These are phyloP conservation scores for Cicer chorassanicum DNA, from an alignment of 306 rosid species.

Conservation along the genomic window DNA sequence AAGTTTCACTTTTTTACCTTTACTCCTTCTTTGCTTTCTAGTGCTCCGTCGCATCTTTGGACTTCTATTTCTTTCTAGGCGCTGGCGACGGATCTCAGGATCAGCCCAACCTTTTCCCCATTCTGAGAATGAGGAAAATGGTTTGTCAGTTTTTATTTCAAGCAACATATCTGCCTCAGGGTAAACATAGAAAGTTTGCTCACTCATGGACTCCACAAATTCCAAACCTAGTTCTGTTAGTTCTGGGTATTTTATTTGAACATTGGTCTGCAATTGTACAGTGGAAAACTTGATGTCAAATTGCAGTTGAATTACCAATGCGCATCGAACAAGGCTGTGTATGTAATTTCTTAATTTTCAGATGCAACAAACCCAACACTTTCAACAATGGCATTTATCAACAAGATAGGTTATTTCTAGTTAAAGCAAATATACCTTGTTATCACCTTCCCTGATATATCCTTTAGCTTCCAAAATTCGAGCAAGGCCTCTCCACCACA, in stretches of 20 bases:
- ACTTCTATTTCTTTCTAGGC: constrained; percentile 59
- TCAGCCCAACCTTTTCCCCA: constrained; percentile 98
- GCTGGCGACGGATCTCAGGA: constrained; percentile 89
- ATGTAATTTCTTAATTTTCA: constrained; percentile 24
- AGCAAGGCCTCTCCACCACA: constrained; percentile 94
- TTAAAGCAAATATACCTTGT: constrained; percentile 56
- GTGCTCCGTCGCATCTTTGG: constrained; percentile 48
- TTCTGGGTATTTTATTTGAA: constrained; percentile 75
- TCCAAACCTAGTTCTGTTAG: constrained; percentile 73
- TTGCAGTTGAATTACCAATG: constrained; percentile 33
- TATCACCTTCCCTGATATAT: constrained; percentile 70
- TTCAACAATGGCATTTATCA: constrained; percentile 8
- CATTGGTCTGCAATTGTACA: constrained; percentile 61
- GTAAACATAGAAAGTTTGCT: constrained; percentile 59
- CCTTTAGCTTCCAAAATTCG: constrained; percentile 85
- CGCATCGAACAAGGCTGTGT: background rate
- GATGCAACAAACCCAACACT: constrained; percentile 26
- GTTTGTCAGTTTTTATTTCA: constrained; percentile 51
- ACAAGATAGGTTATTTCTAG: constrained; percentile 18
- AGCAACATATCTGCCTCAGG: constrained; percentile 95
- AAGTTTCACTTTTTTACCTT: constrained; percentile 42
- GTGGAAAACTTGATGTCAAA: constrained; percentile 32
- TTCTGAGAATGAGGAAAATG: constrained; percentile 76
- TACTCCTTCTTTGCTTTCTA: constrained; percentile 52
- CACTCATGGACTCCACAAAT: constrained; percentile 53